These are phyloP conservation scores for Thelonectria blattea DNA, from an alignment of 2,329 filamentous ascomycete genomes.

Conservation along the genomic window DNA sequence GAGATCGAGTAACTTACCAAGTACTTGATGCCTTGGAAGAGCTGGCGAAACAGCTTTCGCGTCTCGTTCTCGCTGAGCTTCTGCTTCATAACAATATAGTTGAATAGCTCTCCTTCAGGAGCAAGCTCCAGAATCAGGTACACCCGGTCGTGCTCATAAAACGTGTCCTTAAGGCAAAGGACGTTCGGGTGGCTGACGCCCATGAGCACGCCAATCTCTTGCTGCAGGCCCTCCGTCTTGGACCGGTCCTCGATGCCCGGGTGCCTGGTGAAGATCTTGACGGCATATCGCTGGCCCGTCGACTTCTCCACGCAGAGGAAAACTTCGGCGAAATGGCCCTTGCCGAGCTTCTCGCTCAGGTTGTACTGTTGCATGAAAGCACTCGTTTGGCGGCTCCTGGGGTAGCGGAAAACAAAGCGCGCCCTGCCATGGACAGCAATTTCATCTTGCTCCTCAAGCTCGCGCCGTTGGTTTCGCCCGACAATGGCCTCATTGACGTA, in stretches of 20 bases:
- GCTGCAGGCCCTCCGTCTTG: slow-evolving; percentile 85
- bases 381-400: slow-evolving; percentile 73
- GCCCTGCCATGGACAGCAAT: slow-evolving; percentile 85
- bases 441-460: slow-evolving; percentile 89
- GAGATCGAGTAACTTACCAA: slow-evolving; percentile 65
- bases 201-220: slow-evolving; percentile 97
- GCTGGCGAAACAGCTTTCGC: slow-evolving; percentile 84
- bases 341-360: slow-evolving; percentile 83
- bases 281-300: slow-evolving; percentile 82
- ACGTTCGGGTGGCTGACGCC: slow-evolving; percentile 95
- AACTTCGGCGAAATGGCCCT: slow-evolving; percentile 94
- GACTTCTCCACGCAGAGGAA: slow-evolving; percentile 88
- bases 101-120: slow-evolving; percentile 93
- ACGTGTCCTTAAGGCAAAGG: slow-evolving; percentile 92
- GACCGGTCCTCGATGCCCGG: slow-evolving; percentile 81
- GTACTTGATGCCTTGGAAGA: slow-evolving; percentile 95
- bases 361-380: slow-evolving; percentile 87
- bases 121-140: slow-evolving; percentile 92
- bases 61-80: slow-evolving; percentile 86
- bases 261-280: slow-evolving; percentile 92
- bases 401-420: slow-evolving; percentile 91
- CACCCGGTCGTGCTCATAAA: slow-evolving; percentile 87
- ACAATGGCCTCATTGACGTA: slow-evolving; percentile 93
- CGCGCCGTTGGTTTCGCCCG: slow-evolving; percentile 88
- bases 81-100: slow-evolving; percentile 88